Evolutionary conservation across 192 early-diverging fungal genomes (phyloP).

Genomic region (Linnemannia schmuckeri): DNA sequence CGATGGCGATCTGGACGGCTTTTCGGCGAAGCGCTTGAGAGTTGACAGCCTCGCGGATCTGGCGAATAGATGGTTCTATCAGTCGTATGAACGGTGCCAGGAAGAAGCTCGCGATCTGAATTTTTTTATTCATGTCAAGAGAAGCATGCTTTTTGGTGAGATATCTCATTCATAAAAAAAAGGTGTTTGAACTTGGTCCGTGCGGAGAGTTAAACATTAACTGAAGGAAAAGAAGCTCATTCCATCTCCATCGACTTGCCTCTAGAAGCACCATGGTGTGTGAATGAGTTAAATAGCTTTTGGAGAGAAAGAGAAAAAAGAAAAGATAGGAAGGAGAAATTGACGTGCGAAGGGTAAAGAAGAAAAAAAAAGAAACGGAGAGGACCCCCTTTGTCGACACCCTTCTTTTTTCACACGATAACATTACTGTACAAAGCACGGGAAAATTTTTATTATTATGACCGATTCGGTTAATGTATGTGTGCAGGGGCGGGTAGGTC

Average conservation of each 20-base stretch:
- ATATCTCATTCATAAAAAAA: not conserved
- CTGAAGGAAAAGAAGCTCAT: not conserved
- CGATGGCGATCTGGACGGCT: conserved; percentile 30
- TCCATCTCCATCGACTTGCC: not conserved
- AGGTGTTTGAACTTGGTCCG: not conserved
- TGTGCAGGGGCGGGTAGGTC: not conserved
- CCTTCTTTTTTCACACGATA: not conserved
- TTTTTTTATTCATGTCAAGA: not conserved
- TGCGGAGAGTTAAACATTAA: not conserved
- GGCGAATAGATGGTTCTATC: conserved; percentile 30
- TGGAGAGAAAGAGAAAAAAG: no score
- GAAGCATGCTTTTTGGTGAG: not conserved
- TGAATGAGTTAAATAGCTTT: not conserved
- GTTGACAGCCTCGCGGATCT: not conserved
- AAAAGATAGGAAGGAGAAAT: not conserved
- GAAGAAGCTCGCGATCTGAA: conserved; percentile 39
- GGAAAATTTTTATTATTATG: conserved; percentile 4
- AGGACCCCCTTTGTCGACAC: not conserved
- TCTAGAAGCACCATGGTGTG: conserved; percentile 9
- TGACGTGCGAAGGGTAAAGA: not conserved
- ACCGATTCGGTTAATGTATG: not conserved
- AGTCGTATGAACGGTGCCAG: conserved; percentile 37
- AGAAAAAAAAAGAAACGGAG: not conserved
- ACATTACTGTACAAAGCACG: conserved; percentile 7
- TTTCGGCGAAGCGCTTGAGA: conserved; percentile 33